A percentile compares a stretch with the other conserved stretches of the same genome.
These are phyloP conservation scores for Ogataea wickerhamii DNA, from an alignment of 805 yeast genomes.

Conservation along the genomic window DNA sequence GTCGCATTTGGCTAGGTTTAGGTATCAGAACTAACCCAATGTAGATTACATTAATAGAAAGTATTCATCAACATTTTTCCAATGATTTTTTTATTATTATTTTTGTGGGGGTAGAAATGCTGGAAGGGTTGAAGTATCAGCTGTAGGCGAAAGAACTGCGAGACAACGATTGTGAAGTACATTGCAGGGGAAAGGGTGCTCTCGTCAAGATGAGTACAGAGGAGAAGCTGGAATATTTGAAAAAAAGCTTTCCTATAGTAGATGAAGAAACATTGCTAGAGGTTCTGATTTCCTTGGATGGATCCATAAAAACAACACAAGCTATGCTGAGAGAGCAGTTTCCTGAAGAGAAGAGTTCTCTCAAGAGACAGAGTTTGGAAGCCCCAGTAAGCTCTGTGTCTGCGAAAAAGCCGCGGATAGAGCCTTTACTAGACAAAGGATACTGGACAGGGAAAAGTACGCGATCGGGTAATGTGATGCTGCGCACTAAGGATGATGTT, in stretches of 20 bases:
- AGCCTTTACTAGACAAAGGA: not conserved
- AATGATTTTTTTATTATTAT: no score
- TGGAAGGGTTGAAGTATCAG: no score
- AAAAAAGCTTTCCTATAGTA: slow-evolving; percentile 40
- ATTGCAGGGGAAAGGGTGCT: no score
- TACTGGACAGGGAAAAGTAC: not conserved
- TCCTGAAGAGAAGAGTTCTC: not conserved
- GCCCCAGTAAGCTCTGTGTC: not conserved
- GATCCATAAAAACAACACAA: slow-evolving; percentile 44
- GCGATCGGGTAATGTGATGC: slow-evolving; percentile 18
- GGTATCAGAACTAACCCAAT: no score
- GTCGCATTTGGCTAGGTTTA: no score
- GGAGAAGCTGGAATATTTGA: slow-evolving; percentile 36
- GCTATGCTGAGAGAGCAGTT: slow-evolving; percentile 38
- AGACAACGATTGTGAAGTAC: no score
- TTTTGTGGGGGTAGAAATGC: no score
- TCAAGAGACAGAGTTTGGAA: not conserved
- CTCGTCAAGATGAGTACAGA: slow-evolving; percentile 39
- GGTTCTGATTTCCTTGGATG: slow-evolving; percentile 50
- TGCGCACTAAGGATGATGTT: slow-evolving; percentile 52
- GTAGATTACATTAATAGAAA: no score
- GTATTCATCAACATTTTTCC: no score
- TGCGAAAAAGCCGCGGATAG: not conserved
- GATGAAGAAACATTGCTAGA: slow-evolving; percentile 44
- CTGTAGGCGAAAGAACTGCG: no score